phyloP scores from a whole-genome alignment of 805 yeast species.

The Komagataella populi region DNA sequence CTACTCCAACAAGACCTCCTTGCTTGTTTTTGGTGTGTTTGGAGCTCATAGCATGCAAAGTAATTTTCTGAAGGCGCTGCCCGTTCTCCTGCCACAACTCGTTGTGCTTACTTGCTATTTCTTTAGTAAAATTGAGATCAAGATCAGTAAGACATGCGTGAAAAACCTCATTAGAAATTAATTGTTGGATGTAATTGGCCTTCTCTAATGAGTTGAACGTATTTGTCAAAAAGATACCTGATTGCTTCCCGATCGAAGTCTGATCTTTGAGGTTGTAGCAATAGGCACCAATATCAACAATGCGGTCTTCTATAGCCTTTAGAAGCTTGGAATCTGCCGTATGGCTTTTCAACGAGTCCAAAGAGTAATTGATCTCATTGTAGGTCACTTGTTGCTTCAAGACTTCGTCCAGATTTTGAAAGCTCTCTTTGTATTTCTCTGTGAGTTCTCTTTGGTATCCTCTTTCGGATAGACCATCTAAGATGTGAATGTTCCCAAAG shows the following conservation, averaged over 20 bases:
- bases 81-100: slow-evolving; percentile 38
- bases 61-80: slow-evolving; percentile 21
- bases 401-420: slow-evolving; percentile 3
- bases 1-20: slow-evolving; percentile 31
- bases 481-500: slow-evolving; percentile 33
- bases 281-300: slow-evolving; percentile 32
- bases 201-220: slow-evolving; percentile 35
- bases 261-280: slow-evolving; percentile 23
- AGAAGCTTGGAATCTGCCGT: slow-evolving; percentile 10
- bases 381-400: slow-evolving; percentile 10
- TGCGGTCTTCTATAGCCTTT: slow-evolving; percentile 12
- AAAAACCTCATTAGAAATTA: slow-evolving; percentile 33
- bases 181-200: slow-evolving; percentile 32
- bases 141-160: slow-evolving; percentile 31
- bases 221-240: slow-evolving; percentile 35
- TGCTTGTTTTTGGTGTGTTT: slow-evolving; percentile 22
- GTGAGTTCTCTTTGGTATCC: slow-evolving; percentile 32
- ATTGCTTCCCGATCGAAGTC: slow-evolving; percentile 29
- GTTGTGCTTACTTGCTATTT: slow-evolving; percentile 23
- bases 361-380: slow-evolving; percentile 22
- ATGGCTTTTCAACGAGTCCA: slow-evolving; percentile 18
- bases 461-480: slow-evolving; percentile 31
- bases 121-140: slow-evolving; percentile 12
- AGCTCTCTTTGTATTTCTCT: slow-evolving; percentile 17
- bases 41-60: slow-evolving; percentile 23